Evolutionary conservation across 371 early-diverging fungal species (phyloP).

Genomic region (Umbelopsis sp.): DNA sequence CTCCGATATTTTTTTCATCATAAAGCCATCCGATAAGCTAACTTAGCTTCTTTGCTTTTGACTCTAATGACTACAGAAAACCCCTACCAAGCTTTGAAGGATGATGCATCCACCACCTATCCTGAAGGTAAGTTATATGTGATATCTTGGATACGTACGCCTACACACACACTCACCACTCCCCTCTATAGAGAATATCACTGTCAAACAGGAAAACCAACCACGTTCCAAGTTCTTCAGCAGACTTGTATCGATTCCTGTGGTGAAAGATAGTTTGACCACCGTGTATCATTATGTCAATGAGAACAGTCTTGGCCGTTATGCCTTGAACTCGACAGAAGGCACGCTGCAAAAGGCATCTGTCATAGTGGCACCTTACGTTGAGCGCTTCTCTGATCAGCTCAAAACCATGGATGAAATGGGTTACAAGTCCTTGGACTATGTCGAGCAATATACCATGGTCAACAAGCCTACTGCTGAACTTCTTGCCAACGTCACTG

Average conservation of each 20-base stretch:
- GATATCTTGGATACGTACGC: background rate
- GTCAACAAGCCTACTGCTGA: constrained; percentile 59
- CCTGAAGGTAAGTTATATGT: background rate
- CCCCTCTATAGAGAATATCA: background rate
- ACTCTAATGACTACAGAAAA: background rate
- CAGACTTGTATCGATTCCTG: constrained; percentile 60
- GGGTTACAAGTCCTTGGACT: constrained; percentile 66
- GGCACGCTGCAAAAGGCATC: constrained; percentile 48
- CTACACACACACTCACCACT: background rate
- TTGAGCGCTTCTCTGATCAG: constrained; percentile 51
- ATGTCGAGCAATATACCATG: constrained; percentile 64
- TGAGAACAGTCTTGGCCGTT: constrained; percentile 56
- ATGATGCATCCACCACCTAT: background rate
- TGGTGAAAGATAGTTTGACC: constrained; percentile 59
- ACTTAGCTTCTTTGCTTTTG: background rate
- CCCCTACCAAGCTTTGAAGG: background rate
- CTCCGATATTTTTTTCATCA: too few species aligned
- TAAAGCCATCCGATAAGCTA: background rate
- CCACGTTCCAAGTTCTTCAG: constrained; percentile 33
- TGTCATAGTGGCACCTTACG: constrained; percentile 48
- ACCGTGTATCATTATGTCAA: constrained; percentile 58
- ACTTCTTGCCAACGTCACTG: constrained; percentile 52
- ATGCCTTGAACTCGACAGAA: constrained; percentile 54
- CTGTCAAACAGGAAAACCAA: background rate
- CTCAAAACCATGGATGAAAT: constrained; percentile 58